Evolutionary conservation across 306 rosid genomes (phyloP), one percentile per base, ranked within the genome.

Genomic region (Pueraria montana): DNA sequence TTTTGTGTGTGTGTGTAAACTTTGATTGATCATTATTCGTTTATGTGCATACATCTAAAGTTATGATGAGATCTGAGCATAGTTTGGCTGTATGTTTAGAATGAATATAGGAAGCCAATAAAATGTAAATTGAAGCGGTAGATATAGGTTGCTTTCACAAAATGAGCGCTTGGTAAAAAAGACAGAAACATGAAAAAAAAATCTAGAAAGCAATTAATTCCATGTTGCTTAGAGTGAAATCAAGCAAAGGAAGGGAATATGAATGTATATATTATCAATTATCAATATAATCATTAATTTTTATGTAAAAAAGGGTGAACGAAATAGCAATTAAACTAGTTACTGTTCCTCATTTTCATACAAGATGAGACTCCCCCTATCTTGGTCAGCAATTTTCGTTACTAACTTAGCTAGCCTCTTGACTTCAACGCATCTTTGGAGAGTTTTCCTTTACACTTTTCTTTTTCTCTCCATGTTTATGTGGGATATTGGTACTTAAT

Each of bases 71-170:
- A 49, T 48, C 34, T 18, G 59, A n/a, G 50, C 34, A 52, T 52
- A 3, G 30, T 17, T 32, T 74, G 18, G 30, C n/a, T 52, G 16
- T 2, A n/a, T 17, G 32, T 30, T 8, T 10, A 3, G 3, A 73
- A 73, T 30, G 75, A 45, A 50, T 30, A 11, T 10, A 36, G 20
- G 40, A 23, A 55, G 63, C 1, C 1, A 3, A 72, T 27, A 49
- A 48, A 49, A 27, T 49, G 62, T 72, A 72, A 26, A 48, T 17
- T 46, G 62, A 27, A 55, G 38, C 27, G 38, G 63, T 72, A 49
- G 69, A 75, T 58, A 38, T 38, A 42, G 56, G 43, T 76, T 76
- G 70, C 56, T 76, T 76, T 76, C 71, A 58, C 11, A 76, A 55
- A 34, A 61, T 13, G 38, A 36, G 38, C 8, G 36, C 53, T 48